Percentiles rank a stretch among this genome's conserved stretches.
phyloP scores from a whole-genome alignment of 2,329 filamentous ascomycete genomes.

The Stagonosporopsis chrysanthemi region DNA sequence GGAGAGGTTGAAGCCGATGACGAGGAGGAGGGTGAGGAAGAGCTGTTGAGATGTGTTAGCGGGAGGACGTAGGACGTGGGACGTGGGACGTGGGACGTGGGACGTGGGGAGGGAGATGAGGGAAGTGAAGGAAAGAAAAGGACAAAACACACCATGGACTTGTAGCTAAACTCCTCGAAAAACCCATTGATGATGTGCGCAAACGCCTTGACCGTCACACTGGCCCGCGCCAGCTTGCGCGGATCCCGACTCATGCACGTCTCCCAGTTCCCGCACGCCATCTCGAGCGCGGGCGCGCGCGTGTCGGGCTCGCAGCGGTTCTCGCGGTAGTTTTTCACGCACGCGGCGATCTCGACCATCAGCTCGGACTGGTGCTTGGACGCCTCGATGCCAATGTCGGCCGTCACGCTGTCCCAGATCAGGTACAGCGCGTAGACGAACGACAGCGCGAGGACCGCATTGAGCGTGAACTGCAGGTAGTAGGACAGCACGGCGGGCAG shows the following conservation, averaged over 20 bases:
- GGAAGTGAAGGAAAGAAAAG: constrained; percentile 12
- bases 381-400: constrained; percentile 77
- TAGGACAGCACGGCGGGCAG: constrained; percentile 71
- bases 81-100: constrained; percentile 21
- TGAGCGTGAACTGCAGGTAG: constrained; percentile 72
- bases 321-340: constrained; percentile 73
- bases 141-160: constrained; percentile 69
- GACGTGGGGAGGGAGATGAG: neutral
- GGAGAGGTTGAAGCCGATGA: constrained; percentile 62
- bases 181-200: constrained; percentile 95
- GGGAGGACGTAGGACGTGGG: no score
- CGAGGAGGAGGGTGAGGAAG: constrained; percentile 58
- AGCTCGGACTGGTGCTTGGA: constrained; percentile 73
- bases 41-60: no score
- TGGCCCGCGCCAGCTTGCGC: constrained; percentile 76
- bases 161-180: constrained; percentile 87
- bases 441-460: constrained; percentile 66
- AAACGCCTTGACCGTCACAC: constrained; percentile 84
- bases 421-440: constrained; percentile 72
- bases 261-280: constrained; percentile 80
- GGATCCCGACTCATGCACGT: constrained; percentile 88
- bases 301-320: constrained; percentile 76
- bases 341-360: constrained; percentile 75
- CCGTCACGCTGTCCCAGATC: constrained; percentile 72
- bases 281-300: constrained; percentile 75